Conservation (phyloP, 257 asterid genomes). For the Forsythia suspensa region DNA sequence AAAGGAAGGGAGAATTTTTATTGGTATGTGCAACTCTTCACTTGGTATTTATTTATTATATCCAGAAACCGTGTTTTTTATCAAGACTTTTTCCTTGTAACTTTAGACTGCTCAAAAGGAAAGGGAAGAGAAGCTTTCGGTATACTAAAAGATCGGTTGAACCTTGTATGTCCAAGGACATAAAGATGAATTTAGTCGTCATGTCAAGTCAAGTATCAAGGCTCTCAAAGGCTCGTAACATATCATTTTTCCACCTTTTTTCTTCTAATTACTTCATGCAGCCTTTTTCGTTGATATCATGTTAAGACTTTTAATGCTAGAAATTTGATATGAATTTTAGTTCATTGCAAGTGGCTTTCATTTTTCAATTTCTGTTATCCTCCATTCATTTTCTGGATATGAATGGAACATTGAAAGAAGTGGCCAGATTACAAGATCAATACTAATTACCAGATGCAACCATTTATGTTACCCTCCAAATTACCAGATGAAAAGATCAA, state of each 20-base stretch:
- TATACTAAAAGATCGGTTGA: conserved; percentile 73
- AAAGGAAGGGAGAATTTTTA: background rate
- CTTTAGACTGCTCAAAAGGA: conserved; percentile 80
- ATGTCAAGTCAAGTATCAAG: conserved; percentile 78
- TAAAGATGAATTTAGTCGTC: conserved; percentile 71
- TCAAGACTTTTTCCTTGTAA: conserved; percentile 24
- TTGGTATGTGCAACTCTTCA: conserved; percentile 1
- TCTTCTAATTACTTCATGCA: background rate
- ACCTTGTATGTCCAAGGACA: conserved; percentile 88
- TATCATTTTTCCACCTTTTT: background rate
- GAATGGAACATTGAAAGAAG: too few relatives aligned
- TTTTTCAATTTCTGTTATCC: too few relatives aligned
- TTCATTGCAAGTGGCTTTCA: too few relatives aligned
- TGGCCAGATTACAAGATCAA: too few relatives aligned
- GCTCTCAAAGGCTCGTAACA: conserved; percentile 88
- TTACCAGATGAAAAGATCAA: too few relatives aligned
- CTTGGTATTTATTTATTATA: background rate
- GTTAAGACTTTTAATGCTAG: background rate
- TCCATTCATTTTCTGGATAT: too few relatives aligned
- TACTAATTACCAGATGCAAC: too few relatives aligned
- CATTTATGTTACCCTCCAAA: too few relatives aligned
- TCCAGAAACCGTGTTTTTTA: background rate
- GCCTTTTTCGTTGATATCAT: conserved; percentile 10
- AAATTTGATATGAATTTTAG: too few relatives aligned
- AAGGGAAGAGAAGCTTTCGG: conserved; percentile 94